Base-by-base conservation (phyloP, 331 rosid genomes). In the Rosa hybrid region DNA sequence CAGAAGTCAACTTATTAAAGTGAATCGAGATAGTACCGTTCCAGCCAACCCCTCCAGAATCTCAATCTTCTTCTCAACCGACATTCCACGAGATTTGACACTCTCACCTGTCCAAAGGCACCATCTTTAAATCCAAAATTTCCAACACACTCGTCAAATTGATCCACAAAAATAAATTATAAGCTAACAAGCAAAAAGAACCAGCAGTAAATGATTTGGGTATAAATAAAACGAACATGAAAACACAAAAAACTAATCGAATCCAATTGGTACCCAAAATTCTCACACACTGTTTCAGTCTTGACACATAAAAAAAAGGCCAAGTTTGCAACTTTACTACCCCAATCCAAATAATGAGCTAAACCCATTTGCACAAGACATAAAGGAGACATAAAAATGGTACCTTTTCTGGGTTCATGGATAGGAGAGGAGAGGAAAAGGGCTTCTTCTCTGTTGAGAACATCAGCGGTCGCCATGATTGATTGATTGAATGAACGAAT, bases 21-120 rank as follows among this genome's bases (percentile, higher is more conserved):
- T 7, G 13, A 71, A 46, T 68, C 9, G 25, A 53, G 81, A 74
- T 9, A 63, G 54, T 83, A 92, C 97, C 91, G 88, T 84, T 86
- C 98, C 97, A 65, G 89, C 80, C 86, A 92, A 82, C 90, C 89
- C 84, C 85, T 94, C 98, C 54, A 94, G 89, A 69, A 84, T 84
- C 72, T 92, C 98, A 42, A 94, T 90, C 90, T 87, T 94, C 90
- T 92, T 94, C 87, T 94, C 97, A 82, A 94, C 78, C 71, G 98
- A 90, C 92, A 89, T 83, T 11, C 89, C 90, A 80, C 69, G 83
- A n/a, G 89, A 85, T 81, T 89, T 86, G 12, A 76, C 84, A 70
- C 75, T 86, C 48, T 89, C 94, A 41, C 87, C 91, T 88, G 84
- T 38, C 50, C 81, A 82, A 50, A 75, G 74, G 67, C 42, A 79